Evolutionary conservation across 116 monocot species (phyloP), one percentile per base, ranked within the genome.

Genomic region (Zostera marina): DNA sequence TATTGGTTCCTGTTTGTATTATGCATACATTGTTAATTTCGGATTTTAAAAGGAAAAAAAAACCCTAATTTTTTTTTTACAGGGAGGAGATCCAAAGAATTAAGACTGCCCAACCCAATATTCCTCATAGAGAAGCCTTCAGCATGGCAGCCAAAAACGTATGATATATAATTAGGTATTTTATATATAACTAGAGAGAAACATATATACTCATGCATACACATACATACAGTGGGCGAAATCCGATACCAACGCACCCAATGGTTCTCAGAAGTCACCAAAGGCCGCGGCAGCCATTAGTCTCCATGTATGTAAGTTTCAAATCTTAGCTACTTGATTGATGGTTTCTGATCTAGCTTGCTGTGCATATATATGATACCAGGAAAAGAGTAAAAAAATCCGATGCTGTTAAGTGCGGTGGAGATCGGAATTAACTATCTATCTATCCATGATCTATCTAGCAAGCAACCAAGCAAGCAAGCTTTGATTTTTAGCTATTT

Each of bases 81-180:
- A 92, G 92, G 81, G 92, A 92, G 56, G 92, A 92, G 53, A 92
- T 92, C 51, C 83, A 87, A 42, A 53, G 92, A 62, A 92, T 92
- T 68, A 92, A 92, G 68, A 81, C 83, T 42, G 87, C 87, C 2
- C 73, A 83, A 43, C 92, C 92, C 40, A 73, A 87, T 26, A 87
- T 92, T 44, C 83, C 87, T 59, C 92, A 92, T 54, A 64, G 92
- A 32, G 92, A 92, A 72, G 92, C 92, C 11, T 92, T 92, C 54
- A 92, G 92, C 73, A 83, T 74, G 81, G 92, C 92, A 49, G 78
- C 92, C 9, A 92, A 92, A 68, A 92, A 87, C 53, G 92, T 92
- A 83, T n/a, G 58, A 76, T 14, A 0, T 20, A 9, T 40, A 11
- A 10, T 58, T 42, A 7, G 21, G 26, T 22, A 23, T 32, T 25